Evolutionary conservation across 1,284 basidiomycete species (phyloP), one percentile per base, ranked within the genome.

Genomic region (Sanghuangporus sanghuang): DNA sequence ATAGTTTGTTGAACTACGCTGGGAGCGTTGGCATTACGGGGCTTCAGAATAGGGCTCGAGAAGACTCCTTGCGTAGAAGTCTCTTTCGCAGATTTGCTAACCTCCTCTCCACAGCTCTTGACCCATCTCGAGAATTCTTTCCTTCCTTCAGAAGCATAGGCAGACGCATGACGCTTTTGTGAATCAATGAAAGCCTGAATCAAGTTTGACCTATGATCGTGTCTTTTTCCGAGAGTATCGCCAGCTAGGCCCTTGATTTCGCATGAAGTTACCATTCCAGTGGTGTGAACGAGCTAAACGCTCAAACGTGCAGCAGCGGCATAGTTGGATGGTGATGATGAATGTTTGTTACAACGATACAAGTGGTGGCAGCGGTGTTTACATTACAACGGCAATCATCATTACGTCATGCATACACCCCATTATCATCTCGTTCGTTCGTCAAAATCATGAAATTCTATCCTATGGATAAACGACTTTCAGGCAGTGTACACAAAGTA

Each of bases 401-500:
- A 54, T 8, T n/a, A 18, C 52, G 52, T 53, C 52, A 23, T 14
- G 16, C 52, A 32, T 36, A 9, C n/a, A 6, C 21, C 32, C 4
- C n/a, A 4, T 53, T 21, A 27, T 53, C 52, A 35, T 53, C 11
- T 14, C 21, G 18, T 14, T 53, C 52, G 32, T n/a, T 2, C 3
- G 8, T 8, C 8, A 18, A 23, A 12, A 9, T 7, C 9, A 53
- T 7, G n/a, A 35, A 23, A 12, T 21, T 32, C 27, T 32, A 32
- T 32, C 27, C 27, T 42, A 42, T 9, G 40, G 16, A 14, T 59
- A 52, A 49, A 18, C 18, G 18, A 23, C 16, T n/a, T 12, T 60
- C 35, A 21, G 16, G 59, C 63, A 6, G 80, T 83, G 61, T 84
- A 83, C 1, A 79, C 77, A 61, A 82, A 83, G 68, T 78, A 82